Conservation (phyloP, 2,329 filamentous ascomycete species). For the Xylariaceae sp. region DNA sequence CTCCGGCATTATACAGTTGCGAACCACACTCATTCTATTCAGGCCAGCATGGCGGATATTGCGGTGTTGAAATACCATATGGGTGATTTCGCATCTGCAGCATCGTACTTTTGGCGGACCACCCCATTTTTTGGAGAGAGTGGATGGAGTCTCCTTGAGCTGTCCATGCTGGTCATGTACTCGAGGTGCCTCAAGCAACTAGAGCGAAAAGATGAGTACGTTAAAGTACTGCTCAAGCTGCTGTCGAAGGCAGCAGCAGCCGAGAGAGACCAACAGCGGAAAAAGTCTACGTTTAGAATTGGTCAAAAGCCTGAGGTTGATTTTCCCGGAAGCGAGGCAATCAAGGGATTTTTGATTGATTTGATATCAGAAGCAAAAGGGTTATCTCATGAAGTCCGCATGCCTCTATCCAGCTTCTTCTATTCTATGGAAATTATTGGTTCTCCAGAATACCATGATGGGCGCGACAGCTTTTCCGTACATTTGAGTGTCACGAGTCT, state of each 20-base stretch:
- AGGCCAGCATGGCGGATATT: conserved; percentile 76
- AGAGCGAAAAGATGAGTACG: conserved; percentile 72
- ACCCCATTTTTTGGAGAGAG: conserved; percentile 74
- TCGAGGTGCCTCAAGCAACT: conserved; percentile 75
- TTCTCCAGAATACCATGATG: conserved; percentile 63
- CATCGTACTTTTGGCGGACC: conserved; percentile 72
- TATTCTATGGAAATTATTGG: conserved; percentile 63
- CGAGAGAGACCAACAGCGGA: conserved; percentile 44
- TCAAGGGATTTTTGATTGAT: conserved; percentile 45
- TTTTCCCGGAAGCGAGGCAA: conserved; percentile 30
- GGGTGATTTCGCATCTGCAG: conserved; percentile 68
- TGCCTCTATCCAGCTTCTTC: conserved; percentile 72
- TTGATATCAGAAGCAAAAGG: conserved; percentile 41
- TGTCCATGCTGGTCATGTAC: conserved; percentile 83
- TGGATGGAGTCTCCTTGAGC: conserved; percentile 75
- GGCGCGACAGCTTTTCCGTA: conserved; percentile 71
- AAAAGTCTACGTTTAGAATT: conserved; percentile 31
- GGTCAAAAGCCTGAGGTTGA: conserved; percentile 28
- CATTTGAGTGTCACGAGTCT: conserved; percentile 66
- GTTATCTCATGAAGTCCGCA: conserved; percentile 54
- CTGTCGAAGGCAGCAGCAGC: conserved; percentile 61
- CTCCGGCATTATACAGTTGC: conserved; percentile 79
- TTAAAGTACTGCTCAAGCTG: conserved; percentile 69
- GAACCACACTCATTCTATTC: conserved; percentile 70
- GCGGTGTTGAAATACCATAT: conserved; percentile 78